phyloP scores from a whole-genome alignment of 805 yeast species.

The Myxozyma kluyveri region DNA sequence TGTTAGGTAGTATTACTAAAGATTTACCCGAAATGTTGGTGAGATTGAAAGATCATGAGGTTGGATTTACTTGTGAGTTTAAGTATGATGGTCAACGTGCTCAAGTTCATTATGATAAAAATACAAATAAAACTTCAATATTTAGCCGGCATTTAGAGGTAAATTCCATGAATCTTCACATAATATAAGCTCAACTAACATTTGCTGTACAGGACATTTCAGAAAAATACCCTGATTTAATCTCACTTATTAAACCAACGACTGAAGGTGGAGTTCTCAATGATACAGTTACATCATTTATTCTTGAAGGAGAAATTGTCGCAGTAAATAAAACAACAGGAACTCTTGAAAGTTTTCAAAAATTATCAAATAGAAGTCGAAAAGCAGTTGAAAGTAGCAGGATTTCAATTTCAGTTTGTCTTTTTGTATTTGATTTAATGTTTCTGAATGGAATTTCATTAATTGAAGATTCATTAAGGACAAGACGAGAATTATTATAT shows the following conservation, averaged over 20 bases:
- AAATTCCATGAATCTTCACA: not conserved
- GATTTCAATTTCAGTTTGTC: constrained; percentile 27
- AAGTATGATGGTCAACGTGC: constrained; percentile 35
- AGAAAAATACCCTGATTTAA: constrained; percentile 32
- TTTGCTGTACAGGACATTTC: constrained; percentile 22
- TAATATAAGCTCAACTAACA: not conserved
- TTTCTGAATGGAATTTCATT: constrained; percentile 19
- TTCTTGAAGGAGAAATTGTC: constrained; percentile 34
- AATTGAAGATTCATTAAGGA: constrained; percentile 17
- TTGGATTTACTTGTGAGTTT: constrained; percentile 32
- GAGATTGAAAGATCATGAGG: constrained; percentile 7
- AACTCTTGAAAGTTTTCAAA: constrained; percentile 27
- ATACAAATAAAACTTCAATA: constrained; percentile 22
- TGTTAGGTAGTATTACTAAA: constrained; percentile 34
- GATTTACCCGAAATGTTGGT: constrained; percentile 29
- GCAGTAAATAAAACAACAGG: constrained; percentile 28
- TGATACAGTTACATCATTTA: constrained; percentile 21
- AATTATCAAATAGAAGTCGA: constrained; percentile 27
- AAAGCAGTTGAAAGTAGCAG: constrained; percentile 21
- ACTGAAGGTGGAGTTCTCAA: not conserved
- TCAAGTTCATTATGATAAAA: constrained; percentile 28
- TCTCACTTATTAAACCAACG: not conserved
- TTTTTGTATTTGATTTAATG: constrained; percentile 32
- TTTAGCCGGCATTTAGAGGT: constrained; percentile 32
- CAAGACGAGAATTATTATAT: constrained; percentile 26